These are phyloP conservation scores for Drechslera avenae DNA, from an alignment of 2,329 filamentous ascomycete genomes.

Conservation along the genomic window DNA sequence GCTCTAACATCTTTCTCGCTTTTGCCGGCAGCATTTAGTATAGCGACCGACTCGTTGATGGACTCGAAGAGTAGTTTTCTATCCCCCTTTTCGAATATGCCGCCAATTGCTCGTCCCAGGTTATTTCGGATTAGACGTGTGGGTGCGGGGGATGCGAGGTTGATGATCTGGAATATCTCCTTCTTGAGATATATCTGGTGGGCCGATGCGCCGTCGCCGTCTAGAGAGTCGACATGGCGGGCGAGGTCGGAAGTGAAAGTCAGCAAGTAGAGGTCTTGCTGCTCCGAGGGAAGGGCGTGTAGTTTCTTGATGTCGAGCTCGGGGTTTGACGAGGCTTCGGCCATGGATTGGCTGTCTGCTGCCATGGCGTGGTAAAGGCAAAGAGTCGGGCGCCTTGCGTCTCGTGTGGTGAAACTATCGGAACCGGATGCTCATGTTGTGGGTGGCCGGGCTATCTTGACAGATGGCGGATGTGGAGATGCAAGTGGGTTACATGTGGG, in stretches of 20 bases:
- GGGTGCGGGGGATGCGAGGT: conserved; percentile 77
- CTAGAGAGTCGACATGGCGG: conserved; percentile 76
- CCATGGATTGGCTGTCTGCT: conserved; percentile 39
- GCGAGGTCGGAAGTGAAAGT: conserved; percentile 84
- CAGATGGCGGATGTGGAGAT: conserved; percentile 27
- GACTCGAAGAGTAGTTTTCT: conserved; percentile 92
- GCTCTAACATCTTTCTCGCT: conserved; percentile 76
- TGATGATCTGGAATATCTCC: conserved; percentile 92
- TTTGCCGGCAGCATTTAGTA: conserved; percentile 73
- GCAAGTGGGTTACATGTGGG: conserved; percentile 11
- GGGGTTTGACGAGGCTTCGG: conserved; percentile 58
- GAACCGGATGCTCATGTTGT: conserved; percentile 26
- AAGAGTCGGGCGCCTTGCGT: conserved; percentile 15
- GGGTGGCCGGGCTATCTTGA: conserved; percentile 20
- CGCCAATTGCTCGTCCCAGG: conserved; percentile 79
- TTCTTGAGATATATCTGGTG: conserved; percentile 93
- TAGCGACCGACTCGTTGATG: conserved; percentile 80
- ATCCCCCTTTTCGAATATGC: conserved; percentile 83
- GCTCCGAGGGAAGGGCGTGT: conserved; percentile 85
- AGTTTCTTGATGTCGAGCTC: conserved; percentile 92
- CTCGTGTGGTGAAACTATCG: conserved; percentile 7
- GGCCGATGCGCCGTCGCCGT: conserved; percentile 78
- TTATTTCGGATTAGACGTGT: conserved; percentile 90
- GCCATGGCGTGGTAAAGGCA: conserved; percentile 31
- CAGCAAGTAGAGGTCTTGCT: conserved; percentile 92